Percentiles rank a stretch among this genome's conserved stretches.
Conservation (phyloP, 2,329 filamentous ascomycete genomes). For the Fusarium sp. region DNA sequence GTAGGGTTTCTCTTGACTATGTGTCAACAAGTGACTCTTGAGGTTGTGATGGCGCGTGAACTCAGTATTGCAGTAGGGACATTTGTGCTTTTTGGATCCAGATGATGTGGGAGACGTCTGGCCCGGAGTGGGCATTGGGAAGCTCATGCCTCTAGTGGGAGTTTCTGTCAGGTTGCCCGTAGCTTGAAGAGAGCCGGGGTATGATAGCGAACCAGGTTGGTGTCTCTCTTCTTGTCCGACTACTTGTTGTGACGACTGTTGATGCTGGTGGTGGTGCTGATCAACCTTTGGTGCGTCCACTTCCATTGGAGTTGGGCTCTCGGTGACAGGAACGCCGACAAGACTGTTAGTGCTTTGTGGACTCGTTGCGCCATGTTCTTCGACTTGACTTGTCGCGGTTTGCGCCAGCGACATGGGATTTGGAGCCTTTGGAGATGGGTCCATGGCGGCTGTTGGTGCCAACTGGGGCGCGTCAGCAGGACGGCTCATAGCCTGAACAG, state of each 20-base stretch:
- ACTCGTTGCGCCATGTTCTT: constrained; percentile 58
- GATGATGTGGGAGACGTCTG: constrained; percentile 70
- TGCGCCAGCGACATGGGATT: constrained; percentile 53
- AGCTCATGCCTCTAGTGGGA: constrained; percentile 66
- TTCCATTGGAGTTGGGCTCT: constrained; percentile 68
- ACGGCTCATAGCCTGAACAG: constrained; percentile 66
- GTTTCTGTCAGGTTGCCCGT: constrained; percentile 60
- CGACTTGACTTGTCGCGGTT: constrained; percentile 52
- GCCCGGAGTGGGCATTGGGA: constrained; percentile 64
- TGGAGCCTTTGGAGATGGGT: constrained; percentile 56
- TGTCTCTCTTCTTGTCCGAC: constrained; percentile 65
- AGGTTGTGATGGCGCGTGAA: constrained; percentile 98
- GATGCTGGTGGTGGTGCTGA: constrained; percentile 47
- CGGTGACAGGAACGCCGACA: constrained; percentile 59
- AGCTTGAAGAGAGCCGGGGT: constrained; percentile 65
- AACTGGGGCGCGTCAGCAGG: constrained; percentile 65
- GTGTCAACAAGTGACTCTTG: constrained; percentile 96
- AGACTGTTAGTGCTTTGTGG: constrained; percentile 62
- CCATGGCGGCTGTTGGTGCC: constrained; percentile 60
- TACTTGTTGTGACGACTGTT: constrained; percentile 55
- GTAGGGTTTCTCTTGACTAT: constrained; percentile 98
- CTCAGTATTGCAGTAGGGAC: constrained; percentile 94
- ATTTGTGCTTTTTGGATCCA: constrained; percentile 88
- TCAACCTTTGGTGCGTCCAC: constrained; percentile 57
- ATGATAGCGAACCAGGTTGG: constrained; percentile 66